Conservation (phyloP, 2,329 filamentous ascomycete genomes). For the Periconia sp. region DNA sequence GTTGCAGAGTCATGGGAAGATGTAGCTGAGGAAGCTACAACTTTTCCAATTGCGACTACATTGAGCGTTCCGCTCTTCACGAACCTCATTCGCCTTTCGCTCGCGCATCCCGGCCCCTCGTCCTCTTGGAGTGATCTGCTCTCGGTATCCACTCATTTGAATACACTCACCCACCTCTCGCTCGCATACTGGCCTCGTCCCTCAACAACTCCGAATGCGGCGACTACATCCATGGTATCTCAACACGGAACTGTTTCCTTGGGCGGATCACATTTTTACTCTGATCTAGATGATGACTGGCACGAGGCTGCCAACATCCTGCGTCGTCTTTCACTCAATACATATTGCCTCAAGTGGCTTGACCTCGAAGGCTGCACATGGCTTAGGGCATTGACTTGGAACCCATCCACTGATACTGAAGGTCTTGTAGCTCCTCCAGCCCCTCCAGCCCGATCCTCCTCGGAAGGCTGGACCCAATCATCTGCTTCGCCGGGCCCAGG, state of each 20-base stretch:
- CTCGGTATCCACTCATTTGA: slow-evolving; percentile 57
- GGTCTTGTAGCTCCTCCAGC: not conserved
- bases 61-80: slow-evolving; percentile 50
- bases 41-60: slow-evolving; percentile 12
- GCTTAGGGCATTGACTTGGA: slow-evolving; percentile 59
- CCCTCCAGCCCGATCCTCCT: no score
- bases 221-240: slow-evolving; percentile 52
- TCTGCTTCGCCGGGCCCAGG: slow-evolving; percentile 31
- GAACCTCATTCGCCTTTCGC: slow-evolving; percentile 63
- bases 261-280: slow-evolving; percentile 60
- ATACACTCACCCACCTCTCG: slow-evolving; percentile 67
- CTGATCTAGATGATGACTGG: slow-evolving; percentile 60
- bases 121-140: slow-evolving; percentile 64
- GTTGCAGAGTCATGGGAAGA: slow-evolving; percentile 57
- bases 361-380: slow-evolving; percentile 68
- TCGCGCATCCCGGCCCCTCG: slow-evolving; percentile 57
- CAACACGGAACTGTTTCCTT: slow-evolving; percentile 53
- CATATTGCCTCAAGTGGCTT: slow-evolving; percentile 66
- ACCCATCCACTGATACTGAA: not conserved
- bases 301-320: slow-evolving; percentile 63
- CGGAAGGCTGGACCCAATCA: slow-evolving; percentile 18
- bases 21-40: slow-evolving; percentile 29
- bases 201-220: slow-evolving; percentile 61
- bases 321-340: slow-evolving; percentile 60
- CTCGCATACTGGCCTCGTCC: slow-evolving; percentile 68